A percentile compares a stretch with the other conserved stretches of the same genome.
These are phyloP conservation scores for Moesziomyces parantarcticus DNA, from an alignment of 1,284 basidiomycete genomes.

Conservation along the genomic window DNA sequence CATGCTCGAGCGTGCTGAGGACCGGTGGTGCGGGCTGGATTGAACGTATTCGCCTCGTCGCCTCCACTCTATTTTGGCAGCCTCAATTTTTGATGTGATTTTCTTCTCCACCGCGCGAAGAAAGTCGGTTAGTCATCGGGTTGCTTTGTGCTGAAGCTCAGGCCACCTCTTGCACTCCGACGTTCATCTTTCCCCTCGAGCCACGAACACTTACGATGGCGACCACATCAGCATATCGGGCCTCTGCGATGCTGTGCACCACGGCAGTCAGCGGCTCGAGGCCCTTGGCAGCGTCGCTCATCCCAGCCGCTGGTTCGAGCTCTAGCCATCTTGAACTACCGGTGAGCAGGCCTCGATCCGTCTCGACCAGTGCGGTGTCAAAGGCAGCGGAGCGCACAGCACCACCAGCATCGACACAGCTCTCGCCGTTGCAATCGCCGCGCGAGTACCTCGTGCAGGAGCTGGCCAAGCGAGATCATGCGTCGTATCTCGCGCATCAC, in stretches of 20 bases:
- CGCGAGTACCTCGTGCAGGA: slow-evolving; percentile 32
- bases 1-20: too few species aligned
- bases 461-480: slow-evolving; percentile 49
- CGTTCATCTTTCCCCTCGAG: neutral
- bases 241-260: neutral
- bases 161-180: slow-evolving; percentile 3
- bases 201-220: slow-evolving; percentile 2
- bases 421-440: slow-evolving; percentile 44
- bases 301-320: neutral
- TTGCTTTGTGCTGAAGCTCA: neutral
- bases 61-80: slow-evolving; percentile 8
- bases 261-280: neutral
- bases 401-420: slow-evolving; percentile 31
- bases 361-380: neutral
- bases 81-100: slow-evolving; percentile 1
- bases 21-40: neutral
- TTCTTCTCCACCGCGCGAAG: neutral
- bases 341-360: neutral
- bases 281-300: neutral
- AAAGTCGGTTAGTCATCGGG: slow-evolving; percentile 17
- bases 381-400: slow-evolving; percentile 9
- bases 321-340: neutral
- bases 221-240: slow-evolving; percentile 5
- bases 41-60: neutral
- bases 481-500: slow-evolving; percentile 60